Percentiles rank a stretch among this genome's conserved stretches.
Conservation (phyloP, 306 rosid genomes). For the Prinsepia uniflora region DNA sequence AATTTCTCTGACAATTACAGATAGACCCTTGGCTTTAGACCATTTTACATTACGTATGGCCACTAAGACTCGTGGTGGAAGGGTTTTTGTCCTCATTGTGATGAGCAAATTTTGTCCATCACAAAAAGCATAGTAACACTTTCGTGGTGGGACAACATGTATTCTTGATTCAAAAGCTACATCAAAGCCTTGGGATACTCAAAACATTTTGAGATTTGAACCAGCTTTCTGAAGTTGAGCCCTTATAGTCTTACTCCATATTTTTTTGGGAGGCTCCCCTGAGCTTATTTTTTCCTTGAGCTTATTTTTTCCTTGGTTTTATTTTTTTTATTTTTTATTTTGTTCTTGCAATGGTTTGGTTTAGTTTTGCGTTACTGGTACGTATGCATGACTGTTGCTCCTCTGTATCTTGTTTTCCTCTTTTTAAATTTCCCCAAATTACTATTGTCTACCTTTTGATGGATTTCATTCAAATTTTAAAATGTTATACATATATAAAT, state of each 20-base stretch:
- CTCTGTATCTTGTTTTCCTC: not conserved
- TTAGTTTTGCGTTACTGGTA: too few relatives aligned
- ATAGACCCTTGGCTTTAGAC: constrained; percentile 17
- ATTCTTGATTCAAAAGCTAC: constrained; percentile 18
- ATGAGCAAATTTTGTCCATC: constrained; percentile 7
- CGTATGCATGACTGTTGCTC: not conserved
- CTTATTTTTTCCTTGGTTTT: not conserved
- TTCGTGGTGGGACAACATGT: constrained; percentile 18
- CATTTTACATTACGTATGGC: constrained; percentile 19
- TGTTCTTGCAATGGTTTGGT: not conserved
- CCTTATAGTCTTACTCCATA: constrained; percentile 1
- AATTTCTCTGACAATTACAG: constrained; percentile 15
- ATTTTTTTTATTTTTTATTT: too few relatives aligned
- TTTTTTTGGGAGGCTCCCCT: constrained; percentile 6
- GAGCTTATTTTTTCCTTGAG: not conserved
- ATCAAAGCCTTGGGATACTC: constrained; percentile 27
- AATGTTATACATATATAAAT: not conserved
- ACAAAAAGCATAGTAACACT: not conserved
- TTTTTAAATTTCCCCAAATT: not conserved
- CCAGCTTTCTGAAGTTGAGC: constrained; percentile 34
- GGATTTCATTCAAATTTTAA: not conserved
- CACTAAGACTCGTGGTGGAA: not conserved
- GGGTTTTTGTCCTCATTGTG: constrained; percentile 8
- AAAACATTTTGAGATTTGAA: constrained; percentile 43
- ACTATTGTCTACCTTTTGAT: not conserved